Evolutionary conservation across 2,329 filamentous ascomycete genomes (phyloP).

Genomic region (Didymella glomerata): DNA sequence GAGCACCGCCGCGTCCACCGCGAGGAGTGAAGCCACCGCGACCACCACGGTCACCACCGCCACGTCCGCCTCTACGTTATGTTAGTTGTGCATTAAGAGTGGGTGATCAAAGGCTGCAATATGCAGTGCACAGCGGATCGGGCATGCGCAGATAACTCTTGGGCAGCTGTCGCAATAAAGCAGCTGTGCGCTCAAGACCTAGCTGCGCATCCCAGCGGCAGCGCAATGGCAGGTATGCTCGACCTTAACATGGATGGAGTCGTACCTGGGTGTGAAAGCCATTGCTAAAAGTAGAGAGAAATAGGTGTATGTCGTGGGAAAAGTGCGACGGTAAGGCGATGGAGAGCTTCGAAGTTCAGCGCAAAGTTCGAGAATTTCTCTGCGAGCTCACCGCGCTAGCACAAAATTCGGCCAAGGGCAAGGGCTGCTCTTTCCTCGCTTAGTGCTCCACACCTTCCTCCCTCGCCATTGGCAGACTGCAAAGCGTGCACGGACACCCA

Average conservation of each 20-base stretch:
- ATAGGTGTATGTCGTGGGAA: constrained; percentile 4
- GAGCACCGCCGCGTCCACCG: constrained; percentile 29
- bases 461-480: constrained; percentile 30
- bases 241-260: constrained; percentile 23
- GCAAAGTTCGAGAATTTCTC: constrained; percentile 23
- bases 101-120: constrained; percentile 18
- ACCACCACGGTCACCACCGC: constrained; percentile 33
- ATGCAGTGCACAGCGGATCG: constrained; percentile 11
- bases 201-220: constrained; percentile 20
- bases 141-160: constrained; percentile 12
- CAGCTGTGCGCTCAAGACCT: constrained; percentile 9
- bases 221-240: constrained; percentile 28
- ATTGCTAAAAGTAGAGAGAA: constrained; percentile 28
- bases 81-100: constrained; percentile 15
- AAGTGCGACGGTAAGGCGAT: constrained; percentile 11
- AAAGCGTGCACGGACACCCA: not conserved
- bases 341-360: constrained; percentile 9
- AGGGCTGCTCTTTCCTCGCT: constrained; percentile 16
- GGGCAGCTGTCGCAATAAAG: constrained; percentile 9
- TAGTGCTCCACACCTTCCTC: constrained; percentile 27
- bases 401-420: constrained; percentile 11
- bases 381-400: constrained; percentile 25
- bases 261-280: constrained; percentile 45
- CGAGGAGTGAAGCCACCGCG: constrained; percentile 24
- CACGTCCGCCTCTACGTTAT: constrained; percentile 49